Evolutionary conservation across 805 yeast species (phyloP).

Genomic region (Cyberlindnera lachancei): DNA sequence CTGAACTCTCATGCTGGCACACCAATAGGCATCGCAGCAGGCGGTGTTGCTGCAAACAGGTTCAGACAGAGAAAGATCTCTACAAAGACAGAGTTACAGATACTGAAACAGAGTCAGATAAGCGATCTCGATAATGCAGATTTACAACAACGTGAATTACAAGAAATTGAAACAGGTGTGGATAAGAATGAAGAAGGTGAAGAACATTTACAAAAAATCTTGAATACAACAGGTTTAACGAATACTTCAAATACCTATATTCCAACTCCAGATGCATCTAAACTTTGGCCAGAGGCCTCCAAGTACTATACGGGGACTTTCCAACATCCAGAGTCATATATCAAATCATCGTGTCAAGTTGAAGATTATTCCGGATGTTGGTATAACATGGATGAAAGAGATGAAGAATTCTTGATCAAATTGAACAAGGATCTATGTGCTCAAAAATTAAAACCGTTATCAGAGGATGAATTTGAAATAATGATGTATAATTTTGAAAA

Average conservation of each 20-base stretch:
- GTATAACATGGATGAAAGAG: slow-evolving; percentile 86
- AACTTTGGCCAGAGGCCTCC: slow-evolving; percentile 68
- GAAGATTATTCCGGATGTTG: slow-evolving; percentile 86
- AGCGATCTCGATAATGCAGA: slow-evolving; percentile 74
- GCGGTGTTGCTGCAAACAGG: slow-evolving; percentile 30
- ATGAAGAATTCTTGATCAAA: slow-evolving; percentile 55
- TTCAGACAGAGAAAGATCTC: slow-evolving; percentile 94
- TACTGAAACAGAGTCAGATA: slow-evolving; percentile 69
- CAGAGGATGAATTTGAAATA: slow-evolving; percentile 83
- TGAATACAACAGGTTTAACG: slow-evolving; percentile 68
- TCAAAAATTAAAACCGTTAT: slow-evolving; percentile 28
- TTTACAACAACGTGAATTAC: slow-evolving; percentile 71
- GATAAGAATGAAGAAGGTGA: slow-evolving; percentile 97
- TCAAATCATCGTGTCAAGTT: slow-evolving; percentile 89
- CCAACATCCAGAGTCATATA: slow-evolving; percentile 67
- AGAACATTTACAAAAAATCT: slow-evolving; percentile 87
- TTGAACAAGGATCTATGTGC: slow-evolving; percentile 28
- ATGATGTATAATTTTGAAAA: slow-evolving; percentile 68
- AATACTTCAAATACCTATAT: slow-evolving; percentile 42
- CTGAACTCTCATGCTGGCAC: too few species aligned
- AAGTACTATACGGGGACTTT: slow-evolving; percentile 66
- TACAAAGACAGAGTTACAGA: slow-evolving; percentile 78
- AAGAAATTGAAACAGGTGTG: slow-evolving; percentile 93
- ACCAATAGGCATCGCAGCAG: slow-evolving; percentile 8
- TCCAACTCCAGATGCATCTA: slow-evolving; percentile 95